Conservation (phyloP, 176 grass and related monocot genomes). For the Thinopyrum elongatum region DNA sequence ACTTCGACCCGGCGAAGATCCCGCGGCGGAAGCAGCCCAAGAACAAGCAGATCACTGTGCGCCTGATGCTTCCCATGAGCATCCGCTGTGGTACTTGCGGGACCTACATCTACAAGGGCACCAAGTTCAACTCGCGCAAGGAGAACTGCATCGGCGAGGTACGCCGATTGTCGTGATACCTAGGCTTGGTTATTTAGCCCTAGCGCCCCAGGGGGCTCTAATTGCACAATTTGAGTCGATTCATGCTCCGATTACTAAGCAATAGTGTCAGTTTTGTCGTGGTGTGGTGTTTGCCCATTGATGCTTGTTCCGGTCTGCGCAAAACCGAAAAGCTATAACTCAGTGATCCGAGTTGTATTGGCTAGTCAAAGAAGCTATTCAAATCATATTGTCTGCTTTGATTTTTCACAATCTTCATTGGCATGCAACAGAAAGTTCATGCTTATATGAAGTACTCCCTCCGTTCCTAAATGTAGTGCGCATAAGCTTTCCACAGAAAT, state of each 20-base stretch:
- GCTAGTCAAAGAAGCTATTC: neutral
- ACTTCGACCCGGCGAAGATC: constrained; percentile 72
- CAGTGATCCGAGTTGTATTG: neutral
- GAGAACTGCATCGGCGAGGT: constrained; percentile 69
- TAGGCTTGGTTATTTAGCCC: neutral
- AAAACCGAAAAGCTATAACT: neutral
- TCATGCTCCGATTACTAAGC: neutral
- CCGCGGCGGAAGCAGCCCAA: constrained; percentile 58
- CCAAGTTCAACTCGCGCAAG: constrained; percentile 87
- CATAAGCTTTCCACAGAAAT: no score
- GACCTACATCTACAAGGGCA: constrained; percentile 81
- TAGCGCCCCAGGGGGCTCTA: neutral
- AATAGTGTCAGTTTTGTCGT: neutral
- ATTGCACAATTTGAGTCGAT: neutral
- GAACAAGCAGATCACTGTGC: constrained; percentile 77
- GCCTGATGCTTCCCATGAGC: constrained; percentile 87
- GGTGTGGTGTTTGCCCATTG: neutral
- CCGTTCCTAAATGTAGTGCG: no score
- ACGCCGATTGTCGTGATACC: neutral
- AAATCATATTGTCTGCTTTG: neutral
- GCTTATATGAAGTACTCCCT: no score
- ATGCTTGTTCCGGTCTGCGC: neutral
- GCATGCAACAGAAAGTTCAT: neutral
- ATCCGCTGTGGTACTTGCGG: constrained; percentile 70
- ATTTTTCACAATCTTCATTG: neutral